Evolutionary conservation across 805 yeast species (phyloP).

Genomic region (Wickerhamiella bombiphila): DNA sequence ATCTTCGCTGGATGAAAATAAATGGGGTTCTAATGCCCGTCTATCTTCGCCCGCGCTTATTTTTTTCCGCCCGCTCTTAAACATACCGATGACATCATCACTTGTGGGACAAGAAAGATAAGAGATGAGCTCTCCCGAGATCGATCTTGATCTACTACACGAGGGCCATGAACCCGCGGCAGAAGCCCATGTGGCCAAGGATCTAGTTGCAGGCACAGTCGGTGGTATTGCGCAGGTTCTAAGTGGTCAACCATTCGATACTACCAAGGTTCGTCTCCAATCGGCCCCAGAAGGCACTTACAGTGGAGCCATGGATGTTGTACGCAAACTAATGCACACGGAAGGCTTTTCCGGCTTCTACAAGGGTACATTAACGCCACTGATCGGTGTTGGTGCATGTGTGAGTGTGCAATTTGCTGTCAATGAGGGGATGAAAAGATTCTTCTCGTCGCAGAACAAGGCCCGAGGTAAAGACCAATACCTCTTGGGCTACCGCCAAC

Average conservation of each 20-base stretch:
- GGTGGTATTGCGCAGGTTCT: constrained; percentile 95
- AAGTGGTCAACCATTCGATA: constrained; percentile 93
- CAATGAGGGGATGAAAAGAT: constrained; percentile 84
- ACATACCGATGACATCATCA: too few species aligned
- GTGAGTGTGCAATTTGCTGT: constrained; percentile 93
- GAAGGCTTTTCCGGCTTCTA: constrained; percentile 85
- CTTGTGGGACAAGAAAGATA: too few species aligned
- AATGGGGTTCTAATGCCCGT: too few species aligned
- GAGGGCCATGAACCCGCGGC: constrained; percentile 10
- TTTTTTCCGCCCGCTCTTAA: too few species aligned
- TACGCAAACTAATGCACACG: constrained; percentile 49
- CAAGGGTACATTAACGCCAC: constrained; percentile 86
- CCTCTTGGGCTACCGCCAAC: constrained; percentile 38
- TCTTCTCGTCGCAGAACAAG: constrained; percentile 33
- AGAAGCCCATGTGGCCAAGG: constrained; percentile 42
- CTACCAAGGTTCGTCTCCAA: constrained; percentile 85
- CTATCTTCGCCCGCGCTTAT: too few species aligned
- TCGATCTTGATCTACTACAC: constrained; percentile 11
- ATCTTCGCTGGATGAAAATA: too few species aligned
- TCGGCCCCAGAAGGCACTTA: constrained; percentile 69
- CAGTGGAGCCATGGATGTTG: constrained; percentile 61
- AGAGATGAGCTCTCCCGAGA: constrained; percentile 4
- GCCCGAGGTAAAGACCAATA: constrained; percentile 21
- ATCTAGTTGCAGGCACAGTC: constrained; percentile 77
- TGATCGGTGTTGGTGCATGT: constrained; percentile 93